Evolutionary conservation across 257 asterid species (phyloP).

Genomic region (Ocimum tenuiflorum): DNA sequence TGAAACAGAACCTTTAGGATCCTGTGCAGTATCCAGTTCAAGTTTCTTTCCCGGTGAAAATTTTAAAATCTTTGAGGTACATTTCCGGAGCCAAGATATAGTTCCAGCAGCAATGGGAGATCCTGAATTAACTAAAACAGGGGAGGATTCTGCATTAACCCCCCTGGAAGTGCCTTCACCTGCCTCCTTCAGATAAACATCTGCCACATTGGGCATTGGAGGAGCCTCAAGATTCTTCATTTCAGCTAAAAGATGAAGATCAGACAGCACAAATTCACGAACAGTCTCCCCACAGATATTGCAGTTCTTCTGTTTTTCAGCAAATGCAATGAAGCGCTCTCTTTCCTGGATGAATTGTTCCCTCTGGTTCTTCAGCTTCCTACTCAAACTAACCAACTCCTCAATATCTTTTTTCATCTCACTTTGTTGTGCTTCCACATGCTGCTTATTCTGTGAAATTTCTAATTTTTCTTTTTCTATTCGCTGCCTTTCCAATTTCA

Average conservation of each 20-base stretch:
- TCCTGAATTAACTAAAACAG: conserved; percentile 36
- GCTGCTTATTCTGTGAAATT: conserved; percentile 57
- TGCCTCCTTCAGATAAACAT: conserved; percentile 53
- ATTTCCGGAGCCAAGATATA: conserved; percentile 81
- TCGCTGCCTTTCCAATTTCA: conserved; percentile 52
- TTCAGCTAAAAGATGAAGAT: conserved; percentile 55
- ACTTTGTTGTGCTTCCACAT: conserved; percentile 61
- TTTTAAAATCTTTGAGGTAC: conserved; percentile 70
- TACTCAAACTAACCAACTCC: conserved; percentile 71
- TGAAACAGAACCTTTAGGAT: conserved; percentile 27
- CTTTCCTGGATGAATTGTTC: conserved; percentile 73
- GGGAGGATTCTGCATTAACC: conserved; percentile 36
- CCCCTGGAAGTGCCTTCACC: conserved; percentile 35
- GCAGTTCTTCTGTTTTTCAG: conserved; percentile 71
- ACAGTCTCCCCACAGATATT: conserved; percentile 58
- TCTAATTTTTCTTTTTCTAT: conserved; percentile 68
- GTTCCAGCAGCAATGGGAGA: conserved; percentile 68
- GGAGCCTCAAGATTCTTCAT: conserved; percentile 46
- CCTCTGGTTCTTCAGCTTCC: conserved; percentile 84
- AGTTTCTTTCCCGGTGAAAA: conserved; percentile 70
- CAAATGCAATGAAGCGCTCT: conserved; percentile 62
- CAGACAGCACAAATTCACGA: conserved; percentile 62
- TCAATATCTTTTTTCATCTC: conserved; percentile 85
- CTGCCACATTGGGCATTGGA: conserved; percentile 54
- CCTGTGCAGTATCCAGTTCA: conserved; percentile 41